A percentile compares a stretch with the other conserved stretches of the same genome.
These are phyloP conservation scores for Cryptococcus sp. DNA, from an alignment of 1,284 basidiomycete genomes.

Conservation along the genomic window DNA sequence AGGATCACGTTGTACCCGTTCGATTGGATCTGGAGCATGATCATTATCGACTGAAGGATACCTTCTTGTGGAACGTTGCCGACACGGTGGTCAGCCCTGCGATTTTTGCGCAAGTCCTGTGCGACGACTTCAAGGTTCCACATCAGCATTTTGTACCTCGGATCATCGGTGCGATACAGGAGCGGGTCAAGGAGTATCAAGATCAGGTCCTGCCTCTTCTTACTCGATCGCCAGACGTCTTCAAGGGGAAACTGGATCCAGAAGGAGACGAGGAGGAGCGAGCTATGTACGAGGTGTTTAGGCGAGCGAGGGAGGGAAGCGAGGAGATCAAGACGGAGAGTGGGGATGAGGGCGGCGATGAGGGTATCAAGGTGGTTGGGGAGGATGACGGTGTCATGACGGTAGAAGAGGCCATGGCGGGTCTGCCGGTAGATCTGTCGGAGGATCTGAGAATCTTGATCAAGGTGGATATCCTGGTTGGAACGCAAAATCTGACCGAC, in stretches of 20 bases:
- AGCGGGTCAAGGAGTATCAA: conserved; percentile 65
- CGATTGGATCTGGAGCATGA: conserved; percentile 89
- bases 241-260: conserved; percentile 28
- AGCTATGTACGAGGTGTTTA: conserved; percentile 27
- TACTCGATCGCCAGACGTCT: conserved; percentile 2
- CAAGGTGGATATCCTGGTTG: conserved; percentile 95
- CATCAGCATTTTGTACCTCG: conserved; percentile 59
- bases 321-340: conserved; percentile 30
- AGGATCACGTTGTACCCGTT: conserved; percentile 71
- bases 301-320: conserved; percentile 21
- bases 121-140: conserved; percentile 84
- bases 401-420: conserved; percentile 41
- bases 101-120: conserved; percentile 78
- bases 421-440: conserved; percentile 47
- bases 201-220: conserved; percentile 37
- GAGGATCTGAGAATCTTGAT: conserved; percentile 87
- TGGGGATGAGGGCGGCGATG: conserved; percentile 14
- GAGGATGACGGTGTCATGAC: conserved; percentile 50
- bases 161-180: conserved; percentile 79
- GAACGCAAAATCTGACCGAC: conserved; percentile 88
- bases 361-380: conserved; percentile 4
- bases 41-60: conserved; percentile 86
- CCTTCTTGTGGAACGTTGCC: conserved; percentile 87
- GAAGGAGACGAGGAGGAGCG: conserved; percentile 20
- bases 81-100: conserved; percentile 86